Evolutionary conservation across 345 rosid species (phyloP).

Genomic region (Toxicodendron radicans): DNA sequence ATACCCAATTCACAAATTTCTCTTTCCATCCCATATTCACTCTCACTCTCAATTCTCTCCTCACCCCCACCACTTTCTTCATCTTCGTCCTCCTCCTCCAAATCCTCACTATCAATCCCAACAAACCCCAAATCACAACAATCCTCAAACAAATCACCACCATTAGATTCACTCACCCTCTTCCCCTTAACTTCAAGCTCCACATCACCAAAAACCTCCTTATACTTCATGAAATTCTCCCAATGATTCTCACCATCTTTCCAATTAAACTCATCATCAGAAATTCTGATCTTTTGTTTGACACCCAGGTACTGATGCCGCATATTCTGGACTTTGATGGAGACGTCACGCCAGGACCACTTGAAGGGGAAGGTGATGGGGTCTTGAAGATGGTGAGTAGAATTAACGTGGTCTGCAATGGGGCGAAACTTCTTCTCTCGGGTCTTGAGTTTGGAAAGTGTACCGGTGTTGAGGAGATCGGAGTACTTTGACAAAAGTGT

Average conservation of each 20-base stretch:
- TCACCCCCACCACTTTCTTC: conserved; percentile 37
- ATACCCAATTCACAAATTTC: conserved; percentile 29
- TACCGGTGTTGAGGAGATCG: conserved; percentile 55
- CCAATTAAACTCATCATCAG: conserved; percentile 63
- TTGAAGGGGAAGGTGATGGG: conserved; percentile 62
- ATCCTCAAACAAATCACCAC: conserved; percentile 41
- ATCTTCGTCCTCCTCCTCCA: conserved; percentile 54
- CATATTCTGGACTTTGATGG: conserved; percentile 82
- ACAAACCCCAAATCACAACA: conserved; percentile 46
- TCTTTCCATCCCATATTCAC: conserved; percentile 38
- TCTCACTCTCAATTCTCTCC: conserved; percentile 30
- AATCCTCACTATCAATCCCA: conserved; percentile 51
- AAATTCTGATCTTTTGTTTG: conserved; percentile 70
- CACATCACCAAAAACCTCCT: conserved; percentile 74
- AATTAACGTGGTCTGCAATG: conserved; percentile 68
- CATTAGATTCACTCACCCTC: conserved; percentile 30
- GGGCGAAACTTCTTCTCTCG: conserved; percentile 78
- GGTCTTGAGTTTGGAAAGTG: conserved; percentile 70
- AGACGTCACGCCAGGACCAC: conserved; percentile 85
- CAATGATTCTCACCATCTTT: conserved; percentile 70
- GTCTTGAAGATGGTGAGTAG: conserved; percentile 59
- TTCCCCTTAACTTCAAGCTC: conserved; percentile 65
- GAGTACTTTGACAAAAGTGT: conserved; percentile 58
- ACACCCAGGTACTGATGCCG: conserved; percentile 81
- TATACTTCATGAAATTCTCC: conserved; percentile 73